Percentiles rank a stretch among this genome's conserved stretches.
phyloP scores from a whole-genome alignment of 2,329 filamentous ascomycete species.

The Bipolaris sorokiniana region DNA sequence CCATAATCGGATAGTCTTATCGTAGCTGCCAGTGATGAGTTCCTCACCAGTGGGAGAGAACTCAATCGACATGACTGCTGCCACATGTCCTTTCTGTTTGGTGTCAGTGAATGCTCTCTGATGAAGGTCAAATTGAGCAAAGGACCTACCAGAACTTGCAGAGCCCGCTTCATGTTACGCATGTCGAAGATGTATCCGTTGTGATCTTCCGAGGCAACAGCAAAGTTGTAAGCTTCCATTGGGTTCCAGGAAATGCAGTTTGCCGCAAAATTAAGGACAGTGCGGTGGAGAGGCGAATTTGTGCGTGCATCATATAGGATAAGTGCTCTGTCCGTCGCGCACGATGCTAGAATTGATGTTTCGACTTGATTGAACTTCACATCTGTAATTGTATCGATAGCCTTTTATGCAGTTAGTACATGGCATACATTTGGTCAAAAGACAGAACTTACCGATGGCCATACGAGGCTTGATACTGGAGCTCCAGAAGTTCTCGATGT shows the following conservation, averaged over 20 bases:
- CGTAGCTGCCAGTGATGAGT: constrained; percentile 86
- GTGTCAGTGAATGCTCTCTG: background rate
- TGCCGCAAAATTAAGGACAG: constrained; percentile 84
- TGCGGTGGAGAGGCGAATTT: constrained; percentile 79
- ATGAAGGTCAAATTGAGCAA: background rate
- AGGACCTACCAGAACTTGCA: constrained; percentile 71
- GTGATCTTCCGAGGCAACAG: constrained; percentile 92
- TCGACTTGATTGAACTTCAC: constrained; percentile 93
- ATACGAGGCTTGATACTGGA: constrained; percentile 80
- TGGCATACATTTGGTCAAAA: background rate
- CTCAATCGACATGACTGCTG: constrained; percentile 94
- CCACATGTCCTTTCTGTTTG: constrained; percentile 75
- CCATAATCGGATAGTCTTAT: constrained; percentile 88
- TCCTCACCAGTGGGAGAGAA: constrained; percentile 95
- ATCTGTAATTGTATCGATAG: constrained; percentile 82
- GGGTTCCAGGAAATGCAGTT: constrained; percentile 96
- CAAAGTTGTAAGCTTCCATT: constrained; percentile 96
- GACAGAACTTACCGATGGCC: constrained; percentile 67
- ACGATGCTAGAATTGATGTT: constrained; percentile 86
- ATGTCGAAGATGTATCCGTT: constrained; percentile 94
- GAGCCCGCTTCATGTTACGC: constrained; percentile 82
- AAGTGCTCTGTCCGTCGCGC: constrained; percentile 82
- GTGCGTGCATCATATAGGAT: constrained; percentile 93
- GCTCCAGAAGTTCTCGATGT: constrained; percentile 76
- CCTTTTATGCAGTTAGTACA: constrained; percentile 34